phyloP scores from a whole-genome alignment of 805 yeast species.

The Kodamaea laetipori region DNA sequence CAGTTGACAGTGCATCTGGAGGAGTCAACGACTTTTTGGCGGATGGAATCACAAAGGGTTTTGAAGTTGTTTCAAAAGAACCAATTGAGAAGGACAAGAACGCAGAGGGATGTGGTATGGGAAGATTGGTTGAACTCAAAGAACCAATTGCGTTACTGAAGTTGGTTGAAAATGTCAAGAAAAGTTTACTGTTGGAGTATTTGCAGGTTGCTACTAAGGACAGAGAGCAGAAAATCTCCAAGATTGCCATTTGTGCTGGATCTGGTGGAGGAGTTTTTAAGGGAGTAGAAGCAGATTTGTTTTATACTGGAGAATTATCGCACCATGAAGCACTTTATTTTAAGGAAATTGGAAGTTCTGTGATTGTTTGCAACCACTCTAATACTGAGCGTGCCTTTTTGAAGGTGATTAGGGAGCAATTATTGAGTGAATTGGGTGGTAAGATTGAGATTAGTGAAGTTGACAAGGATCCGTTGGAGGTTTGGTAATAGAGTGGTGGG shows the following conservation, averaged over 20 bases:
- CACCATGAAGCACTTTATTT: constrained; percentile 85
- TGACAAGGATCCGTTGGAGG: constrained; percentile 65
- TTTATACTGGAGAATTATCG: constrained; percentile 88
- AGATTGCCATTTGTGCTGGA: constrained; percentile 92
- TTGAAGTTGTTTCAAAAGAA: constrained; percentile 27
- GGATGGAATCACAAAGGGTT: constrained; percentile 48
- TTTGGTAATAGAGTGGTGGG: constrained; percentile 1
- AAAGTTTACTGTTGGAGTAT: constrained; percentile 49
- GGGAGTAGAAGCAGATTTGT: constrained; percentile 65
- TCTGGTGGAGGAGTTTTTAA: constrained; percentile 81
- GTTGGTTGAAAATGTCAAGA: constrained; percentile 56
- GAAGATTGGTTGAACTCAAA: constrained; percentile 60
- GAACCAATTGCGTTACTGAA: constrained; percentile 44
- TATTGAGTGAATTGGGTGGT: constrained; percentile 47
- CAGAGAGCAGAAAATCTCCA: constrained; percentile 39
- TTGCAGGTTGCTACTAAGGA: constrained; percentile 61
- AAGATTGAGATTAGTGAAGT: constrained; percentile 51
- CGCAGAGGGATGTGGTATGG: constrained; percentile 74
- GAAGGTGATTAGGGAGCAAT: constrained; percentile 49
- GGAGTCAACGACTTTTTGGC: constrained; percentile 95
- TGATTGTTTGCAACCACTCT: constrained; percentile 83
- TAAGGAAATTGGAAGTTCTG: constrained; percentile 69
- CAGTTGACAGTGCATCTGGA: constrained; percentile 87
- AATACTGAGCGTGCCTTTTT: constrained; percentile 92
- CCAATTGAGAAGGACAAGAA: constrained; percentile 49